Conservation (phyloP, 1,139 yeast species). For the Lizanozyma gosingica region DNA sequence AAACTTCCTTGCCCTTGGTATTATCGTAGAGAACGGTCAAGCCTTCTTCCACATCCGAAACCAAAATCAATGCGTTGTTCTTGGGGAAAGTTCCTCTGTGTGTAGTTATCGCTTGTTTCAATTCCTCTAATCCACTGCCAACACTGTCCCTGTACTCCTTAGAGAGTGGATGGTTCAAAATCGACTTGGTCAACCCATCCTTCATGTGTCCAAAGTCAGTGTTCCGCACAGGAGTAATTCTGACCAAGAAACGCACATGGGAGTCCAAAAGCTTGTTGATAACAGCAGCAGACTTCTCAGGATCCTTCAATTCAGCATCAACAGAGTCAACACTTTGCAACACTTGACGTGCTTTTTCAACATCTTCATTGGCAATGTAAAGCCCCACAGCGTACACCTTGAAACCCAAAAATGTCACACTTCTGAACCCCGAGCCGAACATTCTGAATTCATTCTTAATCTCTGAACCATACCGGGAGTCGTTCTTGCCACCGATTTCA, state of each 20-base stretch:
- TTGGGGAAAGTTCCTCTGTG: slow-evolving; percentile 58
- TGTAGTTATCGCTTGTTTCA: slow-evolving; percentile 39
- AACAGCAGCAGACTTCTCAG: slow-evolving; percentile 44
- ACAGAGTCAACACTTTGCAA: slow-evolving; percentile 32
- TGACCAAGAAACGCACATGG: slow-evolving; percentile 56
- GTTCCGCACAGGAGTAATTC: slow-evolving; percentile 79
- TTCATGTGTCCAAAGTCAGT: slow-evolving; percentile 84
- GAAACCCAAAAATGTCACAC: slow-evolving; percentile 75
- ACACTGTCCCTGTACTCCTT: slow-evolving; percentile 18
- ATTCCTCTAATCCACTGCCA: slow-evolving; percentile 48
- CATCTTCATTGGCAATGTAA: slow-evolving; percentile 58
- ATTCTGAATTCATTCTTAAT: slow-evolving; percentile 27
- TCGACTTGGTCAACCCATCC: slow-evolving; percentile 81
- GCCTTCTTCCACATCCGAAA: background rate
- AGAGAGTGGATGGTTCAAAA: slow-evolving; percentile 46
- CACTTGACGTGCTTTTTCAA: slow-evolving; percentile 11
- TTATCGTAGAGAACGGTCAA: slow-evolving; percentile 9
- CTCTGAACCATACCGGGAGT: background rate
- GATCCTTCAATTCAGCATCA: slow-evolving; percentile 47
- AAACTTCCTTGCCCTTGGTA: slow-evolving; percentile 14
- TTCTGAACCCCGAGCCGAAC: slow-evolving; percentile 72
- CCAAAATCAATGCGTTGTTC: slow-evolving; percentile 45
- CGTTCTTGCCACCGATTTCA: background rate
- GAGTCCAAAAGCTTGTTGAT: slow-evolving; percentile 47
- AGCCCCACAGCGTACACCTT: slow-evolving; percentile 84